These are phyloP conservation scores for Dryadomyces sulphureus DNA, from an alignment of 2,329 filamentous ascomycete species.

Conservation along the genomic window DNA sequence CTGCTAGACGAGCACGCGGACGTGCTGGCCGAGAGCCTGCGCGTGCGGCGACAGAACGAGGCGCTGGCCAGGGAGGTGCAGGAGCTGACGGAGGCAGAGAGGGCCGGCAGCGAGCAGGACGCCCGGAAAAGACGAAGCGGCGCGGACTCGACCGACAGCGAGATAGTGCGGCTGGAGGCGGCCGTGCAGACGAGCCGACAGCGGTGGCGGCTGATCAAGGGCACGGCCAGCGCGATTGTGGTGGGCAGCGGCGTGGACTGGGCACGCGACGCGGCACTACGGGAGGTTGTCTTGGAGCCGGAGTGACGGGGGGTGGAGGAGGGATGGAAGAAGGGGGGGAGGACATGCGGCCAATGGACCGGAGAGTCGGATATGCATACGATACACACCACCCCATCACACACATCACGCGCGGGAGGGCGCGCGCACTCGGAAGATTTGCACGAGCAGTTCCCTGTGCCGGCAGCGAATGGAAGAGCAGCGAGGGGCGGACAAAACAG, in stretches of 20 bases:
- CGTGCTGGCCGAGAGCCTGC: constrained; percentile 42
- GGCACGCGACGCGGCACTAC: constrained; percentile 53
- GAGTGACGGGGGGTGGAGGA: constrained; percentile 21
- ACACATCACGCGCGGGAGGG: neutral
- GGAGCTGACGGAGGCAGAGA: constrained; percentile 34
- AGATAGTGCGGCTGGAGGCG: constrained; percentile 42
- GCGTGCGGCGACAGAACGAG: constrained; percentile 44
- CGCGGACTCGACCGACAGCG: no score
- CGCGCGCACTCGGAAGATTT: neutral
- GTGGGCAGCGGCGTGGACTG: constrained; percentile 74
- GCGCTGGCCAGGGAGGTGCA: constrained; percentile 48
- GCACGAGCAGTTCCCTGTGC: neutral
- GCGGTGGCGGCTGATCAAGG: constrained; percentile 63
- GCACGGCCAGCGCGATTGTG: constrained; percentile 61
- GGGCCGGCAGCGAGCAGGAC: constrained; percentile 25
- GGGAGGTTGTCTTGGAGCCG: constrained; percentile 56
- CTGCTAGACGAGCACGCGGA: constrained; percentile 37
- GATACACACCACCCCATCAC: no score
- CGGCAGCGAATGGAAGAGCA: neutral
- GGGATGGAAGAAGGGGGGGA: neutral
- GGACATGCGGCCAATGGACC: neutral
- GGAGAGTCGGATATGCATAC: neutral
- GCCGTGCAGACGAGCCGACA: constrained; percentile 48
- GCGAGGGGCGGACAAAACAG: neutral
- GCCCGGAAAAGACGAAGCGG: no score